Evolutionary conservation across 129 eudicot species (phyloP).

Genomic region (Helianthus annuus): HanXRQr2.0-SUNRISE NC_035442.2:28814641-28815140

Average conservation of each 20-base stretch:
- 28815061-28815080: too few relatives aligned
- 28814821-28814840: conserved; percentile 80
- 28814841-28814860: conserved; percentile 90
- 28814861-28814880: conserved; percentile 80
- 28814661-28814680: conserved; percentile 78
- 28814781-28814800: conserved; percentile 69
- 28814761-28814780: conserved; percentile 82
- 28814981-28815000: too few relatives aligned
- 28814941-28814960: not conserved
- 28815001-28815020: too few relatives aligned
- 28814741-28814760: conserved; percentile 62
- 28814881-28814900: conserved; percentile 75
- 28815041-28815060: too few relatives aligned
- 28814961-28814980: too few relatives aligned
- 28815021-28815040: too few relatives aligned
- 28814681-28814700: conserved; percentile 66
- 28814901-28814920: conserved; percentile 21
- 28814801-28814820: conserved; percentile 51
- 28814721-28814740: conserved; percentile 66
- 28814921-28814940: not conserved
- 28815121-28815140: too few relatives aligned
- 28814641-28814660: conserved; percentile 81
- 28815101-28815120: too few relatives aligned
- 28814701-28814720: conserved; percentile 71
- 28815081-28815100: too few relatives aligned